phyloP scores from a whole-genome alignment of 176 grass and related monocot genomes.

The Calamus simplicifolius region DNA sequence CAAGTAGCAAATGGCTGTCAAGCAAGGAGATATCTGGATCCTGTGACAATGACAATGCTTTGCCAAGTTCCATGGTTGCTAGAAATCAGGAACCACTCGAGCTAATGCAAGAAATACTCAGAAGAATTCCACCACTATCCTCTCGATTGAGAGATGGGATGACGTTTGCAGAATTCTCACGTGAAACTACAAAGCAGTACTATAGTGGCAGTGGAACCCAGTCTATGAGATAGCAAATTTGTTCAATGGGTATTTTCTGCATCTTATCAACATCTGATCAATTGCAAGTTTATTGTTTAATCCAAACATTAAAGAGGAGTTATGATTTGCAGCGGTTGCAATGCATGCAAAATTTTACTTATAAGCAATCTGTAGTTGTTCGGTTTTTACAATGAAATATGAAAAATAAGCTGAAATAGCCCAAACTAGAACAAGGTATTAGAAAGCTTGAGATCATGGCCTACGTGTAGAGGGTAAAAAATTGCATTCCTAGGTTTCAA shows the following conservation, averaged over 20 bases:
- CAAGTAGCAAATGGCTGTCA: neutral
- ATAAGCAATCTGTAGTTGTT: neutral
- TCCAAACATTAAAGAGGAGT: neutral
- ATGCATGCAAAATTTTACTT: neutral
- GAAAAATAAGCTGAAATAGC: neutral
- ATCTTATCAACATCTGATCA: neutral
- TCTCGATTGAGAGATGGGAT: constrained; percentile 69
- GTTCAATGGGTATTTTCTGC: no score
- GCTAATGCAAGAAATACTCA: constrained; percentile 40
- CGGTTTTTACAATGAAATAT: no score
- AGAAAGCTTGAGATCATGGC: neutral
- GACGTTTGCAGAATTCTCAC: constrained; percentile 88
- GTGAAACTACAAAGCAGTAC: constrained; percentile 84
- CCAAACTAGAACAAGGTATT: neutral
- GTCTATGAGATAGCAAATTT: neutral
- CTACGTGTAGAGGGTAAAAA: no score
- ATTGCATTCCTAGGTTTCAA: no score
- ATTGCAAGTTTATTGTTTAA: neutral
- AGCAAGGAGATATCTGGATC: neutral
- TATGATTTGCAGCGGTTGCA: neutral
- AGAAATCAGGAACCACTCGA: neutral
- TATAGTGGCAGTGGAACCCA: constrained; percentile 66
- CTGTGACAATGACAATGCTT: constrained; percentile 7
- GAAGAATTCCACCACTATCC: constrained; percentile 52
- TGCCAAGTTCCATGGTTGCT: neutral